phyloP scores from a whole-genome alignment of 495 filamentous ascomycete species.

The Rusavskia elegans region DNA sequence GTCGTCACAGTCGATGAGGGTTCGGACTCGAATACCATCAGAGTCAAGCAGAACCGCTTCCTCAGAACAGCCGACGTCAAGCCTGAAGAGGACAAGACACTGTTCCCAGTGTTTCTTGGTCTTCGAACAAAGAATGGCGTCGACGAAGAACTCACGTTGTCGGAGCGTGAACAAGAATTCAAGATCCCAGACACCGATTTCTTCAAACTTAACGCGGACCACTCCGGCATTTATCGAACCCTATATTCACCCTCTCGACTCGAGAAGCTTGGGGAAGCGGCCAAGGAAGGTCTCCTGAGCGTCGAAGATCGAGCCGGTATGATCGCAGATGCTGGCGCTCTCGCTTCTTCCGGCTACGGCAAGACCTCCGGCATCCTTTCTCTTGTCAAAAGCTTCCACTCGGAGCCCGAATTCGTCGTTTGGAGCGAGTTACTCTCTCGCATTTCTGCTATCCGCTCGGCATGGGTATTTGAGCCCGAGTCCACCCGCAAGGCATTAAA shows the following conservation, averaged over 20 bases:
- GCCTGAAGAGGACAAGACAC: constrained; percentile 56
- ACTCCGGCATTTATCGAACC: constrained; percentile 48
- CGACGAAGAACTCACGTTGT: constrained; percentile 44
- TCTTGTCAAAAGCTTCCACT: constrained; percentile 68
- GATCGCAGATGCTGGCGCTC: constrained; percentile 85
- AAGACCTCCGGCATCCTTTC: constrained; percentile 80
- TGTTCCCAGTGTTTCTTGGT: constrained; percentile 46
- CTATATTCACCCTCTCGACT: constrained; percentile 45
- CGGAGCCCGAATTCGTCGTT: constrained; percentile 77
- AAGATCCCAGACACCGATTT: constrained; percentile 44
- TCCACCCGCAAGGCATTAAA: constrained; percentile 59
- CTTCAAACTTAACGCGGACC: constrained; percentile 55
- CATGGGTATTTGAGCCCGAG: constrained; percentile 80
- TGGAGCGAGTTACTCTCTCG: constrained; percentile 82
- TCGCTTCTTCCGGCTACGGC: constrained; percentile 82
- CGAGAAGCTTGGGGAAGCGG: constrained; percentile 52
- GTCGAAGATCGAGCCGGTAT: constrained; percentile 90
- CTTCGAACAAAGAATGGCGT: constrained; percentile 42
- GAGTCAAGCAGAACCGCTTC: constrained; percentile 52
- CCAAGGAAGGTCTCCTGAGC: constrained; percentile 71
- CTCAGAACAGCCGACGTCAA: constrained; percentile 49
- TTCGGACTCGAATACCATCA: constrained; percentile 25
- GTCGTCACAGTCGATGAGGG: constrained; percentile 46
- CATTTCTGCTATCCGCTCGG: constrained; percentile 54
- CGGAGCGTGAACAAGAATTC: constrained; percentile 60